phyloP scores from a whole-genome alignment of 257 asterid genomes.

The Salvia miltiorrhiza region DNA sequence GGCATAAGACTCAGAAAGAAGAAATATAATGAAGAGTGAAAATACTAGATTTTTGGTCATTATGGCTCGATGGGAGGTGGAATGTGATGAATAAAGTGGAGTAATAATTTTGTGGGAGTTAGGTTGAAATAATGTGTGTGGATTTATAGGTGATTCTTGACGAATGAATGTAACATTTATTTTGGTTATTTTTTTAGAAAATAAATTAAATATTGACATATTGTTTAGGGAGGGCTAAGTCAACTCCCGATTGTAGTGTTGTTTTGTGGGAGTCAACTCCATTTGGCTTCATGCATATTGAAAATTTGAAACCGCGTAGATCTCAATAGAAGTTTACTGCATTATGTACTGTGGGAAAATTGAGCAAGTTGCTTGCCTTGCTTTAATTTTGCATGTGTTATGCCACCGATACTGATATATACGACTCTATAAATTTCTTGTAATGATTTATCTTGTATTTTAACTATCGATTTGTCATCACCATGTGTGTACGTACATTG shows the following conservation, averaged over 20 bases:
- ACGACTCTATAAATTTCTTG: too few relatives aligned
- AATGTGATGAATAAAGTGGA: background rate
- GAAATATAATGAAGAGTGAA: background rate
- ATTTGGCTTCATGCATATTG: conserved; percentile 20
- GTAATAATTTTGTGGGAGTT: background rate
- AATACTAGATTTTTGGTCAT: conserved; percentile 21
- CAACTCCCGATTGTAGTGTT: conserved; percentile 17
- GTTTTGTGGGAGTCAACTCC: conserved; percentile 25
- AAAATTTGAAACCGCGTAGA: conserved; percentile 45
- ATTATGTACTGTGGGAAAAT: background rate
- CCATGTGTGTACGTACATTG: too few relatives aligned
- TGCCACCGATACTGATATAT: too few relatives aligned
- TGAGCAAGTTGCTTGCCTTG: conserved; percentile 14
- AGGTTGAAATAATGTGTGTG: too few relatives aligned
- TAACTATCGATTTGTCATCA: too few relatives aligned
- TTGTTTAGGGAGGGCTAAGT: conserved; percentile 15
- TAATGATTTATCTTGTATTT: too few relatives aligned
- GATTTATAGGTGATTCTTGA: conserved; percentile 27
- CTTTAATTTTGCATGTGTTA: background rate
- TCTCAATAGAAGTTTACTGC: conserved; percentile 19
- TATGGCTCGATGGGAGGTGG: background rate
- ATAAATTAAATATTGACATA: background rate
- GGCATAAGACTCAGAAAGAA: conserved; percentile 9
- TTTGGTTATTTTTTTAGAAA: background rate
- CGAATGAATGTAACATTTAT: background rate